Percentiles rank a stretch among this genome's conserved stretches.
These are phyloP conservation scores for Colletotrichum melonis DNA, from an alignment of 2,329 filamentous ascomycete species.

Conservation along the genomic window DNA sequence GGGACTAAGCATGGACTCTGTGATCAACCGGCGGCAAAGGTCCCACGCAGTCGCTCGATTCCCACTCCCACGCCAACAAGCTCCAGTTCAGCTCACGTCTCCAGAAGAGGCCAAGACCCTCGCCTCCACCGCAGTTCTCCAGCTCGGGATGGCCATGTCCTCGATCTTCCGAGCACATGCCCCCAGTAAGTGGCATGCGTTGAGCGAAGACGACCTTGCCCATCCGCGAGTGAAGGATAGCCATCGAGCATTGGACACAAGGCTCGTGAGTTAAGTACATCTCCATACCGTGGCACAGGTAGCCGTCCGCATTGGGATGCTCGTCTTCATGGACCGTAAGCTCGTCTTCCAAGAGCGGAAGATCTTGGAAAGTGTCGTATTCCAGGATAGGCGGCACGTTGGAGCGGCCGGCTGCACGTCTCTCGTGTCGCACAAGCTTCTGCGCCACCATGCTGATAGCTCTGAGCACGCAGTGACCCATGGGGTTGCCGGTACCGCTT, in stretches of 20 bases:
- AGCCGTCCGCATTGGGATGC: conserved; percentile 80
- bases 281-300: conserved; percentile 93
- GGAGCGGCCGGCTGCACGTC: conserved; percentile 50
- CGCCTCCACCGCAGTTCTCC: conserved; percentile 57
- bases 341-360: conserved; percentile 76
- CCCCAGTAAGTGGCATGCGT: conserved; percentile 84
- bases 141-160: conserved; percentile 56
- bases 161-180: conserved; percentile 81
- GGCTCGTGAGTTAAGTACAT: conserved; percentile 96
- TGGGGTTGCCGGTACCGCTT: conserved; percentile 73
- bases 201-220: conserved; percentile 84
- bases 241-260: conserved; percentile 97
- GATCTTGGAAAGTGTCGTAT: conserved; percentile 75
- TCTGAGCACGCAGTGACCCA: conserved; percentile 82
- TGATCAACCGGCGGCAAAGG: conserved; percentile 54
- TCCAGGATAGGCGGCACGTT: conserved; percentile 55
- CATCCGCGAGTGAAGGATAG: conserved; percentile 92
- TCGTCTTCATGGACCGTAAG: conserved; percentile 70
- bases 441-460: conserved; percentile 86
- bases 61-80: conserved; percentile 83
- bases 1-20: conserved; percentile 58
- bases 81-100: conserved; percentile 88
- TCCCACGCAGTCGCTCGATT: conserved; percentile 55
- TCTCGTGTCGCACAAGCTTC: conserved; percentile 69
- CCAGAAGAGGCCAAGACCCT: conserved; percentile 77